Evolutionary conservation across 164 flowering plant species (phyloP).

Genomic region (Annona squamosa): DNA sequence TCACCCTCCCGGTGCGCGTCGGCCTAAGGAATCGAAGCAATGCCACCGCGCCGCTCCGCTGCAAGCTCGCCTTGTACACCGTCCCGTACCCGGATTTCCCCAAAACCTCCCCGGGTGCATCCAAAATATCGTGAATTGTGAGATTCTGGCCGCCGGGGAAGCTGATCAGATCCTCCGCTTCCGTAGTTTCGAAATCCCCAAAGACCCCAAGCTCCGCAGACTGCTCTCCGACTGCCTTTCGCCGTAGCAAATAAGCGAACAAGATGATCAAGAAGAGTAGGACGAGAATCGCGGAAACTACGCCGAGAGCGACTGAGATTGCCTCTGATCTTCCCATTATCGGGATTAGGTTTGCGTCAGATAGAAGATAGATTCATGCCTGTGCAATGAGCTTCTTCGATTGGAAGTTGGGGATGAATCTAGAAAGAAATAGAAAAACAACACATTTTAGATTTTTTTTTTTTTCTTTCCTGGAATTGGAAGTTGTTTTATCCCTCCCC

Average conservation of each 20-base stretch:
- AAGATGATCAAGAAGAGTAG: constrained; percentile 15
- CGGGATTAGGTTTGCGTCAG: too few species aligned
- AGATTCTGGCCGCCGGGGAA: constrained; percentile 57
- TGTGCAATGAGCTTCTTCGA: too few species aligned
- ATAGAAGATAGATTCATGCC: too few species aligned
- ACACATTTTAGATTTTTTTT: too few species aligned
- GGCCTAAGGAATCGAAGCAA: constrained; percentile 84
- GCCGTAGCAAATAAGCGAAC: constrained; percentile 13
- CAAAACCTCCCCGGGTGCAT: constrained; percentile 92
- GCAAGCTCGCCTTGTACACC: constrained; percentile 61
- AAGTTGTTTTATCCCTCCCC: too few species aligned
- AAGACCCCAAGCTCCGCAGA: constrained; percentile 17
- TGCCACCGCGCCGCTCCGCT: constrained; percentile 35
- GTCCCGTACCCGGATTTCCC: constrained; percentile 92
- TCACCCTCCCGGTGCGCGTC: constrained; percentile 31
- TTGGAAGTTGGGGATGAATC: too few species aligned
- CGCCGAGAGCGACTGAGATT: constrained; percentile 26
- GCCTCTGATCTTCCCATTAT: background rate
- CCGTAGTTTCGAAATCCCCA: constrained; percentile 14
- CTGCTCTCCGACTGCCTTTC: constrained; percentile 10
- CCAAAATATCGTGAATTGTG: constrained; percentile 61
- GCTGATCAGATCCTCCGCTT: constrained; percentile 44
- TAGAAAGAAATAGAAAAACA: too few species aligned
- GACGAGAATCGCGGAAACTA: constrained; percentile 14
- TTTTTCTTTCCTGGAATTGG: too few species aligned